These are phyloP conservation scores for Artemisia tridentata DNA, from an alignment of 129 eudicot species.

Conservation along the genomic window DNA sequence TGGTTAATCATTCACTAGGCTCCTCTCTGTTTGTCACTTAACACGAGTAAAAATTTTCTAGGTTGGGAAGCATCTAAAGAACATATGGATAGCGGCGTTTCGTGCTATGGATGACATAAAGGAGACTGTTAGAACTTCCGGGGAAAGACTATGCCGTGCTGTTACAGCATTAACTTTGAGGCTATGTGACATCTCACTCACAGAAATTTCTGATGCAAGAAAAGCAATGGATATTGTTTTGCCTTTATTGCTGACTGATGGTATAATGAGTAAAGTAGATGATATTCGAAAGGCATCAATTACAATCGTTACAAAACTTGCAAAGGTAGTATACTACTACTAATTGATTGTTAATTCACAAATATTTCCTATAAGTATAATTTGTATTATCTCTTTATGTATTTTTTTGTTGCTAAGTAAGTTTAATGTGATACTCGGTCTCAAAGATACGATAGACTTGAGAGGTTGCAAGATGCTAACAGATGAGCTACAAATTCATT, in stretches of 20 bases:
- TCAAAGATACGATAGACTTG: not conserved
- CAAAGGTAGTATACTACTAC: conserved; percentile 53
- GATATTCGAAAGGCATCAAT: conserved; percentile 90
- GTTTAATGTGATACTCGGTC: not conserved
- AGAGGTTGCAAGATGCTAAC: not conserved
- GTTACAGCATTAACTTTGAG: conserved; percentile 72
- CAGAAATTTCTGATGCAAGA: conserved; percentile 71
- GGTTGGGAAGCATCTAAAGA: conserved; percentile 81
- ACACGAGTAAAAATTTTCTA: conserved; percentile 22
- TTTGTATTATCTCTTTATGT: too few species aligned
- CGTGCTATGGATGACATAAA: conserved; percentile 99
- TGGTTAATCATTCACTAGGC: not conserved
- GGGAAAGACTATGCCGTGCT: conserved; percentile 88
- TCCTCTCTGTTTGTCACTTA: not conserved
- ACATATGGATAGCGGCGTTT: conserved; percentile 82
- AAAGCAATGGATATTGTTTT: conserved; percentile 76
- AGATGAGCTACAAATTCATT: not conserved
- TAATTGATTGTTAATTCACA: too few species aligned
- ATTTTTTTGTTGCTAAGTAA: not conserved
- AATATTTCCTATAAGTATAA: too few species aligned
- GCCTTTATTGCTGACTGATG: conserved; percentile 87
- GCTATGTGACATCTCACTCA: conserved; percentile 84
- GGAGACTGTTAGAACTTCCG: conserved; percentile 88
- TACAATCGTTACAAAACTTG: conserved; percentile 81
- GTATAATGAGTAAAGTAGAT: conserved; percentile 98